Evolutionary conservation across 257 asterid genomes (phyloP), one percentile per base, ranked within the genome.

Genomic region (Plantago elongata): DNA sequence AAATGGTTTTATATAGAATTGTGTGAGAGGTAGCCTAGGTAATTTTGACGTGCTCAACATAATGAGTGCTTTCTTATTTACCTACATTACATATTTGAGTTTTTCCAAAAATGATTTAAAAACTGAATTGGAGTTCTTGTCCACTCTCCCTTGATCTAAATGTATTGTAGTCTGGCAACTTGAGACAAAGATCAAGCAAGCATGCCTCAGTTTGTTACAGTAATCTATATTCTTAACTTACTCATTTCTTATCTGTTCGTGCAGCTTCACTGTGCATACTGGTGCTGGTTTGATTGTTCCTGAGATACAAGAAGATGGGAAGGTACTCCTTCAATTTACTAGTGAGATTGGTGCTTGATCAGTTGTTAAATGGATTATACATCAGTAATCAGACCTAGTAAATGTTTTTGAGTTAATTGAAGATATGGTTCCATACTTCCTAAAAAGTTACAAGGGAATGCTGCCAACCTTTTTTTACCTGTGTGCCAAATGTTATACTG

Each of bases 261-360:
- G 78, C 79, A 90, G 98, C 69, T 90, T 83, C 81, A 88, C 87
- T 10, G 77, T 90, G 67, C 91, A 88, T 63, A 90, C 96, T 56
- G 95, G 91, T 55, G 98, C 98, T 51, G 98, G 98, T 60, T 82
- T 85, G 40, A 88, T 91, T 67, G 78, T 91, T 68, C 98, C 98
- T 43, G 90, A 88, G 81, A 77, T 88, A 57, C 96, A 79, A 78
- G 96, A 86, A 61, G 88, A 86, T 64, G 95, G 95, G 64, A 80
- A 91, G 98, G 98, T 91, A 69, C 69, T 45, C 45, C 43, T 38
- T 51, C 65, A 56, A 56, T 61, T 50, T 13, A 22, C 43, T 22
- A 42, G 51, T 13, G 51, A 16, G 51, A 30, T 51, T 67, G 57
- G 5, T 51, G 30, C 12, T 22, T n/a, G 12, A 22, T 52, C 8